Conservation (phyloP, 768 basidiomycete species). For the Nidularia sp. region DNA sequence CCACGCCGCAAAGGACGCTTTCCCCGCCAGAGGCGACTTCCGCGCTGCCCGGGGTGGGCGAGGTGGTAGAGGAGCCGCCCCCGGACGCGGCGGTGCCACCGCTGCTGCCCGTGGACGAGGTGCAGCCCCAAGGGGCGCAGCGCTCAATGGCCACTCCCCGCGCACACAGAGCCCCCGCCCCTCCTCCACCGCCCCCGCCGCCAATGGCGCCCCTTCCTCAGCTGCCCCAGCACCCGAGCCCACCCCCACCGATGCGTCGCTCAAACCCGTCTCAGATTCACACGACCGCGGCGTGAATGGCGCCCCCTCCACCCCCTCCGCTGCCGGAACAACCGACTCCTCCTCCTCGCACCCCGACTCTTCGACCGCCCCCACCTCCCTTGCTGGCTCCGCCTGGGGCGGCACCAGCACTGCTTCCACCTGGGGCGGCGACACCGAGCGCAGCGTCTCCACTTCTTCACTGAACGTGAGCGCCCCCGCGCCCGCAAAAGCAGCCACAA, state of each 20-base stretch:
- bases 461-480: slow-evolving; percentile 15
- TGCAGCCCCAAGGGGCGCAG: slow-evolving; percentile 37
- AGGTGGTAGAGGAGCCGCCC: slow-evolving; percentile 1
- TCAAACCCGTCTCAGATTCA: slow-evolving; percentile 15
- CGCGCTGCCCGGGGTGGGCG: slow-evolving; percentile 53
- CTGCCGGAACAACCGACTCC: slow-evolving; percentile 24
- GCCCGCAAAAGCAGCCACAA: slow-evolving; percentile 29
- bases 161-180: slow-evolving; percentile 29
- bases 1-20: slow-evolving; percentile 50
- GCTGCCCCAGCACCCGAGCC: slow-evolving; percentile 1
- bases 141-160: slow-evolving; percentile 33
- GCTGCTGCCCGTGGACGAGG: slow-evolving; percentile 37
- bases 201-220: slow-evolving; percentile 16
- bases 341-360: slow-evolving; percentile 24
- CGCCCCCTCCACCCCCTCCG: slow-evolving; percentile 13
- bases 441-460: slow-evolving; percentile 32
- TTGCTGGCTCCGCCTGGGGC: slow-evolving; percentile 27
- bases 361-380: slow-evolving; percentile 20
- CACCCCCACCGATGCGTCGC: slow-evolving; percentile 15
- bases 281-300: slow-evolving; percentile 21
- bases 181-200: slow-evolving; percentile 11
- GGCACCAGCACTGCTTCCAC: slow-evolving; percentile 24
- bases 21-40: slow-evolving; percentile 45
- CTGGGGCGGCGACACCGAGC: slow-evolving; percentile 28
- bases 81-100: slow-evolving; percentile 29